Conservation (phyloP, 495 filamentous ascomycete genomes). For the Symbiotaphrina buchneri region DNA sequence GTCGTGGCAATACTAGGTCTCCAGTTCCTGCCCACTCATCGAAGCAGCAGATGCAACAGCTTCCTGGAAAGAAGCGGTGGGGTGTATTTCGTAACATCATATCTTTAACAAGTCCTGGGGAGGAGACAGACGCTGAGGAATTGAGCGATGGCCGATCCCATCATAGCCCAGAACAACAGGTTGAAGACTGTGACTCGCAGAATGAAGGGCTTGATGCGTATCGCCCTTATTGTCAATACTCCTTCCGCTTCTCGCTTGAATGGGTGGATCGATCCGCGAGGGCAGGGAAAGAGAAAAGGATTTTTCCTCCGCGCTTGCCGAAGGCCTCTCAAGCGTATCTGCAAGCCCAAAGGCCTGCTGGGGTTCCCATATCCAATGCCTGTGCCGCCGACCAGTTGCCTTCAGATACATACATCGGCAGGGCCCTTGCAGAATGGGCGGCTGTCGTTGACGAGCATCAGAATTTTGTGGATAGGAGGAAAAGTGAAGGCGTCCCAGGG, state of each 20-base stretch:
- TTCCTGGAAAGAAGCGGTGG: slow-evolving; percentile 37
- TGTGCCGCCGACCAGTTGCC: slow-evolving; percentile 3
- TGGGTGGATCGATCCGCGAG: slow-evolving; percentile 37
- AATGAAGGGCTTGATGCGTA: too few relatives aligned
- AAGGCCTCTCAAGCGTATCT: slow-evolving; percentile 38
- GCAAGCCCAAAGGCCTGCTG: slow-evolving; percentile 11
- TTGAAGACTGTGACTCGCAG: too few relatives aligned
- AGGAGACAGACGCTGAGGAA: too few relatives aligned
- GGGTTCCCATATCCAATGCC: too few relatives aligned
- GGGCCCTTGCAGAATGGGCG: slow-evolving; percentile 82
- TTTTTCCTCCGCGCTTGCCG: slow-evolving; percentile 58
- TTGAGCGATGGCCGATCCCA: too few relatives aligned
- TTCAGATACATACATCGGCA: slow-evolving; percentile 47
- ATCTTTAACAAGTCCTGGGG: slow-evolving; percentile 16
- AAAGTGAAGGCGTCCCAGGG: slow-evolving; percentile 60
- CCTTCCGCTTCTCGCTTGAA: slow-evolving; percentile 63
- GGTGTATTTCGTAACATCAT: slow-evolving; percentile 45
- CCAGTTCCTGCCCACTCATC: too few relatives aligned
- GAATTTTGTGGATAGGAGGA: slow-evolving; percentile 72
- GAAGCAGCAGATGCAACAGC: slow-evolving; percentile 4
- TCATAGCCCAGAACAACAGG: too few relatives aligned
- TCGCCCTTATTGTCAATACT: slow-evolving; percentile 12
- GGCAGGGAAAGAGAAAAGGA: slow-evolving; percentile 29
- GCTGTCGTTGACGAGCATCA: slow-evolving; percentile 72
- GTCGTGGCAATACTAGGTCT: too few relatives aligned